These are phyloP conservation scores for Stentor coeruleus DNA, from an alignment of 73 alveolate genomes.

Conservation along the genomic window DNA sequence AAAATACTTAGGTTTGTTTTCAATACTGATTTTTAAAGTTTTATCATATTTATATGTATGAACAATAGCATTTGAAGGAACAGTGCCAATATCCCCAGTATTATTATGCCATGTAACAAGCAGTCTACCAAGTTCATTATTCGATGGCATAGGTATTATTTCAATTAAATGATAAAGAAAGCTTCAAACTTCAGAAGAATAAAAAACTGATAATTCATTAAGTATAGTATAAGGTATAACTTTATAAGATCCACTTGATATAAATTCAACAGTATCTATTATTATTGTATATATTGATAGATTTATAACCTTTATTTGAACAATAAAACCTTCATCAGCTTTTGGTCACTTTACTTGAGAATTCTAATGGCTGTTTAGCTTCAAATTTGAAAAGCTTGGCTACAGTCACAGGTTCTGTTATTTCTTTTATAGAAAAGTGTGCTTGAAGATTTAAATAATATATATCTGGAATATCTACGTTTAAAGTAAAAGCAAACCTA, in stretches of 20 bases:
- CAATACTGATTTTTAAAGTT: neutral
- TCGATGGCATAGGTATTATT: neutral
- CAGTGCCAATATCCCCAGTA: neutral
- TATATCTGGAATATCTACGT: neutral
- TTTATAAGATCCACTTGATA: neutral
- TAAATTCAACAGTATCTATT: neutral
- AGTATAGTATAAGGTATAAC: neutral
- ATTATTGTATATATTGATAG: neutral
- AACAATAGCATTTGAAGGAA: neutral
- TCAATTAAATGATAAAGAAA: slow-evolving; percentile 13
- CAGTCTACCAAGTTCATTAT: neutral
- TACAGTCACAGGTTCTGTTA: slow-evolving; percentile 5
- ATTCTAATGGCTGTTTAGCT: slow-evolving; percentile 13
- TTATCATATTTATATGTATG: neutral
- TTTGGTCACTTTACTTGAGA: neutral
- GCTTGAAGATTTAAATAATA: neutral
- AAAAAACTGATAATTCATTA: neutral
- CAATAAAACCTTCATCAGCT: slow-evolving; percentile 22
- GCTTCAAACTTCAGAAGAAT: neutral
- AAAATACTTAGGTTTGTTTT: slow-evolving; percentile 11
- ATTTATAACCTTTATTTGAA: neutral
- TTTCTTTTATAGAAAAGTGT: neutral
- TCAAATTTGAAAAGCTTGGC: slow-evolving; percentile 11
- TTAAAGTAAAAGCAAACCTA: neutral
- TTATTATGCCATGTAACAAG: slow-evolving; percentile 11